phyloP scores from a whole-genome alignment of 192 early-diverging fungal species.

The Piromyces finnis region DNA sequence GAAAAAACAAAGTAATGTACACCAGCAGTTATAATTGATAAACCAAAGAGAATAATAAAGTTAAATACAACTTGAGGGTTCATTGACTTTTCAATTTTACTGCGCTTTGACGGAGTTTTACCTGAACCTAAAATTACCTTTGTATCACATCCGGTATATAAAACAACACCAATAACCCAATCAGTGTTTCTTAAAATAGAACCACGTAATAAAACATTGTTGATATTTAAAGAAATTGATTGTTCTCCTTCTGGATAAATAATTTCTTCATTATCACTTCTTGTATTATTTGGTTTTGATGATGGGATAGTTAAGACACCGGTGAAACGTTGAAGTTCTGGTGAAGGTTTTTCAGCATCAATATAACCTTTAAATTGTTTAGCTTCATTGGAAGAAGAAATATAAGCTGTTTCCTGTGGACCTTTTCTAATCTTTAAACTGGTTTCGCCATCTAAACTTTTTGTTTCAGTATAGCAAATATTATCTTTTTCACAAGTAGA shows the following conservation, averaged over 20 bases:
- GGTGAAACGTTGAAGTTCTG: conserved; percentile 73
- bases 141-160: conserved; percentile 75
- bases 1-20: not conserved
- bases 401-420: conserved; percentile 26
- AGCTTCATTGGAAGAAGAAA: conserved; percentile 28
- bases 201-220: conserved; percentile 70
- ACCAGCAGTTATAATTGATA: conserved; percentile 23
- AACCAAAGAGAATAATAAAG: conserved; percentile 27
- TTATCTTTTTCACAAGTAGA: conserved; percentile 67
- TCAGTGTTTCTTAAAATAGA: conserved; percentile 78
- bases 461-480: conserved; percentile 85
- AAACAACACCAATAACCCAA: conserved; percentile 67
- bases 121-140: conserved; percentile 88
- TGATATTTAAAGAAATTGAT: conserved; percentile 52
- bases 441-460: conserved; percentile 96
- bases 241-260: conserved; percentile 4
- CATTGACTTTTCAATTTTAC: conserved; percentile 68
- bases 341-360: conserved; percentile 70
- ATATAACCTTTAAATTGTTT: conserved; percentile 28
- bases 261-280: not conserved
- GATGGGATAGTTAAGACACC: conserved; percentile 31
- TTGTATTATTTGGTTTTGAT: not conserved
- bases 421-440: conserved; percentile 81
- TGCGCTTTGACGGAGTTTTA: conserved; percentile 75
- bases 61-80: conserved; percentile 50